Conservation (phyloP, 129 eudicot species). For the Kitagawia praeruptora region DNA sequence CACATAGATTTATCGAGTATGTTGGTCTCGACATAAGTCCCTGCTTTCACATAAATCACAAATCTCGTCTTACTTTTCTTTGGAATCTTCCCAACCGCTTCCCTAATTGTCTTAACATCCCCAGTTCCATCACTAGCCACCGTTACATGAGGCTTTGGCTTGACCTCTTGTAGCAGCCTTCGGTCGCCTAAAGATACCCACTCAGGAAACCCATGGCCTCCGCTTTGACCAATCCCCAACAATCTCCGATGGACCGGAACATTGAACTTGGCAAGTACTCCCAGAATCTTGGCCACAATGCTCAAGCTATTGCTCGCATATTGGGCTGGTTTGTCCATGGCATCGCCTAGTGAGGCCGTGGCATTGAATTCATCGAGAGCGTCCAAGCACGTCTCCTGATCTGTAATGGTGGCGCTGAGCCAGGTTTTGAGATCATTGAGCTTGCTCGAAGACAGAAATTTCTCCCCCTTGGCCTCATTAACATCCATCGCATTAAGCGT, state of each 20-base stretch:
- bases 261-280: constrained; percentile 29
- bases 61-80: constrained; percentile 46
- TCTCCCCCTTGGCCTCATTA: constrained; percentile 14
- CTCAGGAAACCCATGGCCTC: constrained; percentile 33
- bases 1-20: constrained; percentile 45
- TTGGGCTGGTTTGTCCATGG: constrained; percentile 45
- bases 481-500: constrained; percentile 30
- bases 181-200: constrained; percentile 56
- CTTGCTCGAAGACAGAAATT: constrained; percentile 1
- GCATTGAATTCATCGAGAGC: constrained; percentile 44
- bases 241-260: constrained; percentile 54
- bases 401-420: constrained; percentile 60
- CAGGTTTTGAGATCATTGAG: constrained; percentile 53
- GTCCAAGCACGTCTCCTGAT: constrained; percentile 77
- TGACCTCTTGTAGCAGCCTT: constrained; percentile 42
- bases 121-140: constrained; percentile 79
- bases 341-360: constrained; percentile 13
- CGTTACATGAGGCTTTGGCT: constrained; percentile 41
- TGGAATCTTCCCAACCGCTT: constrained; percentile 47
- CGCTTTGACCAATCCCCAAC: constrained; percentile 9
- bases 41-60: constrained; percentile 60
- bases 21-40: constrained; percentile 52
- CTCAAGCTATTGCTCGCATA: constrained; percentile 78
- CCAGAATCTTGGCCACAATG: constrained; percentile 53
- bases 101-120: constrained; percentile 39